phyloP scores from a whole-genome alignment of 345 rosid species.

The Camelina sativa region DNA sequence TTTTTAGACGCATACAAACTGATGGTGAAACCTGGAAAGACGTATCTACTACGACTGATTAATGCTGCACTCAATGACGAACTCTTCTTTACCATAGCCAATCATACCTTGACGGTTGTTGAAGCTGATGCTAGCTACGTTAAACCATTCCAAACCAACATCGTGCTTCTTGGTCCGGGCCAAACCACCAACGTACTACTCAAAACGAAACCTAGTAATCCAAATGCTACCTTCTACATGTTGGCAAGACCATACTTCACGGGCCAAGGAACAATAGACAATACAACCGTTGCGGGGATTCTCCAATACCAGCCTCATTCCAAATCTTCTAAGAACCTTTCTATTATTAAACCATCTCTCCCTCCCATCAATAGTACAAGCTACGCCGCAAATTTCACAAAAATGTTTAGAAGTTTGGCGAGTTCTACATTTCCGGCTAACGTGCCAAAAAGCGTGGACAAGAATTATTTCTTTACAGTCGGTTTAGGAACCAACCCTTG shows the following conservation, averaged over 20 bases:
- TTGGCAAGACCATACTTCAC: constrained; percentile 74
- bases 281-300: constrained; percentile 66
- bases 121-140: constrained; percentile 81
- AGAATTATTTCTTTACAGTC: constrained; percentile 57
- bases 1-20: constrained; percentile 62
- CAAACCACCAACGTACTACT: constrained; percentile 79
- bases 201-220: constrained; percentile 57
- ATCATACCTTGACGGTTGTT: constrained; percentile 65
- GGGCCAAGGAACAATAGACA: constrained; percentile 68
- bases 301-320: constrained; percentile 56
- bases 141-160: constrained; percentile 68
- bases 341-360: constrained; percentile 52
- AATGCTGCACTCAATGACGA: constrained; percentile 81
- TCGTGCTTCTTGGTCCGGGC: constrained; percentile 59
- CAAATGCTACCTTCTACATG: constrained; percentile 63
- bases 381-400: constrained; percentile 52
- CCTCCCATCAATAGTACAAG: constrained; percentile 66
- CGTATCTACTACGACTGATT: constrained; percentile 71
- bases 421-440: constrained; percentile 55
- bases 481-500: constrained; percentile 71
- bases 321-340: constrained; percentile 35
- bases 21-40: constrained; percentile 69
- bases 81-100: constrained; percentile 76
- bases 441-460: constrained; percentile 62
- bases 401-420: constrained; percentile 60